phyloP scores from a whole-genome alignment of 345 rosid genomes.

The Luvunga scandens region DNA sequence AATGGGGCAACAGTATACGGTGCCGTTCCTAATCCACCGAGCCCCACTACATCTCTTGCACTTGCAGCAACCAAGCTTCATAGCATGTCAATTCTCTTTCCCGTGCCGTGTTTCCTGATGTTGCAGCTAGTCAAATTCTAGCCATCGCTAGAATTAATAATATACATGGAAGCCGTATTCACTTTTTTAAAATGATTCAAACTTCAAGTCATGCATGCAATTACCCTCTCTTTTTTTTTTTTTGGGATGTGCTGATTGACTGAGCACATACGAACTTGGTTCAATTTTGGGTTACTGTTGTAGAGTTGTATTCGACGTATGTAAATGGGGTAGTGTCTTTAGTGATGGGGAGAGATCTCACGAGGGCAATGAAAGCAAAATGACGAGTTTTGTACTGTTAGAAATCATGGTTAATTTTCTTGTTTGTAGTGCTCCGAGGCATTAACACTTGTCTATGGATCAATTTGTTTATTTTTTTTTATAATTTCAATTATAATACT shows the following conservation, averaged over 20 bases:
- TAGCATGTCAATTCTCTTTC: not conserved
- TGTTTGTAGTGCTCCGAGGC: not conserved
- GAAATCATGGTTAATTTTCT: not conserved
- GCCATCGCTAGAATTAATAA: not conserved
- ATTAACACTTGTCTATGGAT: not conserved
- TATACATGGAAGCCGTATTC: not conserved
- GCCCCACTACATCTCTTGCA: constrained; percentile 38
- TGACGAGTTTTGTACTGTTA: not conserved
- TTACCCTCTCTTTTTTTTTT: not conserved
- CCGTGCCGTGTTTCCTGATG: constrained; percentile 4
- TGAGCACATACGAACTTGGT: not conserved
- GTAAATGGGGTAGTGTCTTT: not conserved
- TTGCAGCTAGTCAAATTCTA: constrained; percentile 3
- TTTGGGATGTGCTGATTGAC: not conserved
- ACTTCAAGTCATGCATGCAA: not conserved
- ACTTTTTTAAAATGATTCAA: not conserved
- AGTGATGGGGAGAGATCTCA: not conserved
- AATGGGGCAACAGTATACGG: constrained; percentile 62
- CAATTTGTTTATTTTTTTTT: too few relatives aligned
- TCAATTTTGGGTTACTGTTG: not conserved
- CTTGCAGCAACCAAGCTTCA: constrained; percentile 17
- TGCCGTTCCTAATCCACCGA: constrained; percentile 43
- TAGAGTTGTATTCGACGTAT: not conserved
- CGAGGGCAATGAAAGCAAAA: not conserved
- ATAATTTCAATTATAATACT: too few relatives aligned